Base-by-base conservation (phyloP, 108 stramenopile genomes). In the Stephanodiscus triporus region DNA sequence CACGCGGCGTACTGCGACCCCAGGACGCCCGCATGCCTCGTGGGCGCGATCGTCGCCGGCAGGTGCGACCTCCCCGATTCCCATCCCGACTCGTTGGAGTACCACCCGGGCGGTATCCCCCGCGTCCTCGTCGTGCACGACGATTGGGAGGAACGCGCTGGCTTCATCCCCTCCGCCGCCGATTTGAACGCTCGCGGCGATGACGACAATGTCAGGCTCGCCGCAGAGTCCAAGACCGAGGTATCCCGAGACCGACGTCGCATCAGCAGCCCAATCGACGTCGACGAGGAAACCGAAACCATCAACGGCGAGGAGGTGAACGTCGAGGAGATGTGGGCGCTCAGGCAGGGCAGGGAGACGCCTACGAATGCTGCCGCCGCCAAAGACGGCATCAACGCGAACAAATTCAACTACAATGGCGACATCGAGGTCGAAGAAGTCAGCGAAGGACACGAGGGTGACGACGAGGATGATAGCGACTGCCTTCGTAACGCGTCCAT, bases 121-220 rank as follows among this genome's bases (percentile, higher is more conserved):
- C 43, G 51, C 19, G 66, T 68, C 40, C 61, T 79, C 30, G 58
- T 51, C n/a, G 55, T 70, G n/a, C 42, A 45, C 23, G 78, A 55
- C 19, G 72, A 71, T 68, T 79, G 78, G 78, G 78, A 79, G 60
- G 78, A 72, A 51, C 49, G 65, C 29, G 78, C 78, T 14, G 78
- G 78, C 22, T 79, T 79, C 63, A 32, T 65, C 9, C 66, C 47
- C 24, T 19, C 68, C 23, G 29, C 30, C 17, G 51, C 20, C 17
- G 58, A 7, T 0, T 20, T 48, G 13, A n/a, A 55, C 34, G 56
- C 26, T 16, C 9, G 2, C 8, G 63, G 53, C 6, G 8, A 24
- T 0, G 27, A 30, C 14, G 53, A 1, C 13, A 50, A 42, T 16
- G 29, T 36, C 36, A 5, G 32, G 16, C 19, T 24, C 37, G 36